Base-by-base conservation (phyloP, 2,329 filamentous ascomycete genomes). In the Knoxdaviesia proteae region DNA sequence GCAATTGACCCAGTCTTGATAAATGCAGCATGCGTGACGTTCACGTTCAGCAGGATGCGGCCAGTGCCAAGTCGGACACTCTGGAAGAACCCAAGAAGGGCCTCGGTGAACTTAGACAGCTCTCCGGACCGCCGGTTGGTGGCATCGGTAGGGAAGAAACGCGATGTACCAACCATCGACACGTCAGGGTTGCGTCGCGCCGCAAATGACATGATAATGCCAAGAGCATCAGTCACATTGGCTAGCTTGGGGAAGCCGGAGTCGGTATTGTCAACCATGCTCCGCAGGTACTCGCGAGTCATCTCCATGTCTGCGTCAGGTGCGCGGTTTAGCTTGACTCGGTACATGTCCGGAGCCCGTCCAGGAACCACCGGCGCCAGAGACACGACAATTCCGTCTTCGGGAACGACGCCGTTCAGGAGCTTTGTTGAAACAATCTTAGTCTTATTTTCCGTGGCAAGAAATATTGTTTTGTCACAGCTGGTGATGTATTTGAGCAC, bases 11-110 rank as follows among this genome's bases (percentile, higher is more conserved):
- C 30, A 53, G 39, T 7, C 51, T 54, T 20, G 34, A 42, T 30
- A 54, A 74, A 74, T 11, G 71, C 60, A 3, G 63, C 65, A 47
- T 72, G 64, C 0, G 66, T 65, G 7, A 71, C 64, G 44, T 75
- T 74, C 39, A 61, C 58, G 46, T 75, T 75, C 31, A 74, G 54
- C 0, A 75, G 59, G 1, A 74, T 49, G 0, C 68, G 59, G 2
- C 68, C 69, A 0, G 70, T 74, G 0, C 64, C 64, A 1, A 68
- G 57, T 5, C 69, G 66, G 3, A 65, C 60, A 33, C 68, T 72
- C 50, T 71, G 67, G 44, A 72, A 72, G 48, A 68, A 73, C 1
- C 71, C 71, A 10, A 69, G 63, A 1, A 67, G 56, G 6, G 56
- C 50, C 7, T 54, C 55, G 0, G 50, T 50, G 0, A 56, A 53